Evolutionary conservation across 495 filamentous ascomycete genomes (phyloP).

Genomic region (Acidomyces sp.): DNA sequence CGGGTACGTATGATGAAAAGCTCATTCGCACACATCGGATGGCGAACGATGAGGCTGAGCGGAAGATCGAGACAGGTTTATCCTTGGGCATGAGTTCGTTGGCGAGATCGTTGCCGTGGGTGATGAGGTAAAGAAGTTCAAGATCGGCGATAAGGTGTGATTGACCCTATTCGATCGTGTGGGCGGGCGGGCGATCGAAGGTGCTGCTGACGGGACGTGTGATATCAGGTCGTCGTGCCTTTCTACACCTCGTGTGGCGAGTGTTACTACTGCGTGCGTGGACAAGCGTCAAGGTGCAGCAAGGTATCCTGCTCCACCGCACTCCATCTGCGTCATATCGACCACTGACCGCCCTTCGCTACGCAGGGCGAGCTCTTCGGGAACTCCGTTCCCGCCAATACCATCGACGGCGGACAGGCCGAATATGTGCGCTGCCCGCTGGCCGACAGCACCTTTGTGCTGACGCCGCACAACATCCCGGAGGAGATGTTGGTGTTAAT

Average conservation of each 20-base stretch:
- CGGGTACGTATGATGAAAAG: too few species aligned
- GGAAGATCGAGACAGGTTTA: constrained; percentile 36
- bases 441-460: constrained; percentile 71
- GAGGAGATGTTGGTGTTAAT: constrained; percentile 75
- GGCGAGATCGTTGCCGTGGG: constrained; percentile 62
- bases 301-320: too few species aligned
- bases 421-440: constrained; percentile 79
- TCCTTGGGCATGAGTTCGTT: constrained; percentile 77
- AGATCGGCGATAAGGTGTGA: constrained; percentile 48
- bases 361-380: constrained; percentile 68
- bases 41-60: not conserved
- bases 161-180: too few species aligned
- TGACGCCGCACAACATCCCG: constrained; percentile 59
- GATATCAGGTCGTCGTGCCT: constrained; percentile 41
- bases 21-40: not conserved
- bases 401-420: constrained; percentile 75
- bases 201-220: not conserved
- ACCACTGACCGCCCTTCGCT: too few species aligned
- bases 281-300: constrained; percentile 72
- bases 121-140: constrained; percentile 49
- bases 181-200: too few species aligned
- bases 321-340: too few species aligned
- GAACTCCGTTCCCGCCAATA: constrained; percentile 33
- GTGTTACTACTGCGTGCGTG: constrained; percentile 84
- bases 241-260: constrained; percentile 40